These are phyloP conservation scores for Sodiomyces alkalinus DNA, from an alignment of 2,329 filamentous ascomycete genomes.

Conservation along the genomic window DNA sequence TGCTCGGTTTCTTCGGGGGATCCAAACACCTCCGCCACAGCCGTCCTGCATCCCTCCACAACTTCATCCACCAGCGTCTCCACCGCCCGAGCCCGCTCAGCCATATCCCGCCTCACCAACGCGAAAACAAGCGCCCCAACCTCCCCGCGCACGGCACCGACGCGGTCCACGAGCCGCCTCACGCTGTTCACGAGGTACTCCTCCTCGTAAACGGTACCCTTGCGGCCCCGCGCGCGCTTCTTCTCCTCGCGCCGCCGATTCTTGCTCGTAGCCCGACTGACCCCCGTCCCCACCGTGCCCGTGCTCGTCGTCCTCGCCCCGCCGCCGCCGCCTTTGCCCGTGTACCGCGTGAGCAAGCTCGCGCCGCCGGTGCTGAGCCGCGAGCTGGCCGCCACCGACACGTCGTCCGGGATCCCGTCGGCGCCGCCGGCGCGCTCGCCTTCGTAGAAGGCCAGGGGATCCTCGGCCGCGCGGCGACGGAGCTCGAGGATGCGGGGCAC, in stretches of 20 bases:
- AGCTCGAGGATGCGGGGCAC: conserved; percentile 76
- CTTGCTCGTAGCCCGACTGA: conserved; percentile 69
- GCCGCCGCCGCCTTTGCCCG: conserved; percentile 49
- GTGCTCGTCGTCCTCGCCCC: too few species aligned
- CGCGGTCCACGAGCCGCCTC: conserved; percentile 64
- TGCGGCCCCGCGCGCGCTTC: conserved; percentile 86
- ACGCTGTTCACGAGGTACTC: conserved; percentile 91
- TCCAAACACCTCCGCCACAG: conserved; percentile 57
- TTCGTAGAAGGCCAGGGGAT: conserved; percentile 82
- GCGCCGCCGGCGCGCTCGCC: conserved; percentile 49
- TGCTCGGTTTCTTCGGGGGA: conserved; percentile 8
- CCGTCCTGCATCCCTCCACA: conserved; percentile 48
- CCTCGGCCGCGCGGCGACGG: conserved; percentile 62
- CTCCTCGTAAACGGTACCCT: conserved; percentile 95
- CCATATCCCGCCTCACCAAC: conserved; percentile 67
- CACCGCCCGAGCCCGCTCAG: conserved; percentile 68
- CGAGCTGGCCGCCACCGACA: conserved; percentile 74
- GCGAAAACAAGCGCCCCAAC: conserved; percentile 61
- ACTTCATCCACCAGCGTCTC: conserved; percentile 63
- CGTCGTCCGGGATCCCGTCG: conserved; percentile 72
- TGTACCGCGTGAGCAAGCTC: conserved; percentile 90
- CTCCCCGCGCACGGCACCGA: conserved; percentile 60
- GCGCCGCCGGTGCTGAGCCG: conserved; percentile 64
- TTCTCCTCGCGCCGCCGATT: conserved; percentile 83
- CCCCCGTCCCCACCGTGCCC: conserved; percentile 56